Conservation (phyloP, 2,329 filamentous ascomycete genomes). For the Ceratocystis huliohia region DNA sequence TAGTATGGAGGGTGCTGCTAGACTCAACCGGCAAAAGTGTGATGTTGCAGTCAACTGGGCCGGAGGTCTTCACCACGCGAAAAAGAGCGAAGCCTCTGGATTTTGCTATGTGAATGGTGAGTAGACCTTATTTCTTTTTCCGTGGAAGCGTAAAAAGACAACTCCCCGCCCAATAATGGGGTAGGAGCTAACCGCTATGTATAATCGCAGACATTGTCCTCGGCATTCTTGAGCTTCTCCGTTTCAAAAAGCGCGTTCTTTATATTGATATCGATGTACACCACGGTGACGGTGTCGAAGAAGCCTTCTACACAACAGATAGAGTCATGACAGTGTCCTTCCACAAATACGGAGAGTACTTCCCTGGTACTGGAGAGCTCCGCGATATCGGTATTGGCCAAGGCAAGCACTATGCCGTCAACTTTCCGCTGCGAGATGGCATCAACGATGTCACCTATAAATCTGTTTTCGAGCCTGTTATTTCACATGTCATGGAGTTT, state of each 20-base stretch:
- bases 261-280: constrained; percentile 97
- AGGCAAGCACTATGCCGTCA: constrained; percentile 81
- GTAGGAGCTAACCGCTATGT: not conserved
- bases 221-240: constrained; percentile 81
- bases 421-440: constrained; percentile 82
- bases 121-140: constrained; percentile 24
- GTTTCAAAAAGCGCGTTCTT: constrained; percentile 84
- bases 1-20: constrained; percentile 83
- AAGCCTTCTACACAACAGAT: constrained; percentile 86
- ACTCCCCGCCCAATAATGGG: not conserved
- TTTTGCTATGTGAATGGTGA: constrained; percentile 97
- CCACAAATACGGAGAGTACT: constrained; percentile 96
- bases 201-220: constrained; percentile 62
- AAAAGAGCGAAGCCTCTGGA: constrained; percentile 89
- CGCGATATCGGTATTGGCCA: constrained; percentile 76
- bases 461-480: constrained; percentile 81
- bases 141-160: not conserved
- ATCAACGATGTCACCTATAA: constrained; percentile 85
- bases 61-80: constrained; percentile 90
- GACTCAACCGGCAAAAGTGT: constrained; percentile 79
- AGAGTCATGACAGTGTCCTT: constrained; percentile 88
- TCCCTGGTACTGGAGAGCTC: constrained; percentile 80
- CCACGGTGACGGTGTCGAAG: constrained; percentile 84
- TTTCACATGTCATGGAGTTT: constrained; percentile 71
- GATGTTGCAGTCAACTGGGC: constrained; percentile 99